phyloP scores from a whole-genome alignment of 2,329 filamentous ascomycete genomes.

The Sporothrix humicola region DNA sequence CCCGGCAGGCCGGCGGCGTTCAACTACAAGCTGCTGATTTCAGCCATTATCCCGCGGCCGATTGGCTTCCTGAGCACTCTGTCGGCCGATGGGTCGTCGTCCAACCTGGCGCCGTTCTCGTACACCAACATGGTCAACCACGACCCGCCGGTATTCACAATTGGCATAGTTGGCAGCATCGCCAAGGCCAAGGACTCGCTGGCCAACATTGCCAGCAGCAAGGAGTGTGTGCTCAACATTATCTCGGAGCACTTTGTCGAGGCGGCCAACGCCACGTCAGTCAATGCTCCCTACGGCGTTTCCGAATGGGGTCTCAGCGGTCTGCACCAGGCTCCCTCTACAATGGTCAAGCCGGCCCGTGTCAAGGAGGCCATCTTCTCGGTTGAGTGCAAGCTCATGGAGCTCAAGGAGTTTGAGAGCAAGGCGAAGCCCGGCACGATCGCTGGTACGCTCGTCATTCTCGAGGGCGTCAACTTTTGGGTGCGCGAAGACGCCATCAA shows the following conservation, averaged over 20 bases:
- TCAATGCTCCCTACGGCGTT: slow-evolving; percentile 77
- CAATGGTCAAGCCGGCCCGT: slow-evolving; percentile 64
- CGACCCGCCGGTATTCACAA: slow-evolving; percentile 82
- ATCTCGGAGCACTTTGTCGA: slow-evolving; percentile 84
- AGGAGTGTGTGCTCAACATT: slow-evolving; percentile 86
- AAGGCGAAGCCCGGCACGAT: slow-evolving; percentile 72
- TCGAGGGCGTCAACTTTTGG: slow-evolving; percentile 90
- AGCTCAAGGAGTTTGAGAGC: slow-evolving; percentile 78
- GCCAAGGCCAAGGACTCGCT: slow-evolving; percentile 76
- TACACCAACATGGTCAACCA: slow-evolving; percentile 85
- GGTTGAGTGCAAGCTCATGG: slow-evolving; percentile 79
- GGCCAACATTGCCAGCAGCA: slow-evolving; percentile 71
- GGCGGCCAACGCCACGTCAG: slow-evolving; percentile 80
- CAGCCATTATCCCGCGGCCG: slow-evolving; percentile 79
- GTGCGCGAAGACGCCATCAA: slow-evolving; percentile 86
- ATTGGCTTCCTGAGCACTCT: slow-evolving; percentile 68
- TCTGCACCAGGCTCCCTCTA: slow-evolving; percentile 68
- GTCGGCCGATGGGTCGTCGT: slow-evolving; percentile 61
- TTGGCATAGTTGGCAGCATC: slow-evolving; percentile 56
- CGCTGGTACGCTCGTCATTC: slow-evolving; percentile 73
- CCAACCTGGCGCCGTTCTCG: slow-evolving; percentile 85
- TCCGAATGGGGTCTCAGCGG: slow-evolving; percentile 83
- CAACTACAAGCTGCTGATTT: slow-evolving; percentile 95
- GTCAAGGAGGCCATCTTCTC: slow-evolving; percentile 84
- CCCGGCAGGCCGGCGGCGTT: slow-evolving; percentile 67